Evolutionary conservation across 2,329 filamentous ascomycete species (phyloP).

Genomic region (Epichloe hybrida): DNA sequence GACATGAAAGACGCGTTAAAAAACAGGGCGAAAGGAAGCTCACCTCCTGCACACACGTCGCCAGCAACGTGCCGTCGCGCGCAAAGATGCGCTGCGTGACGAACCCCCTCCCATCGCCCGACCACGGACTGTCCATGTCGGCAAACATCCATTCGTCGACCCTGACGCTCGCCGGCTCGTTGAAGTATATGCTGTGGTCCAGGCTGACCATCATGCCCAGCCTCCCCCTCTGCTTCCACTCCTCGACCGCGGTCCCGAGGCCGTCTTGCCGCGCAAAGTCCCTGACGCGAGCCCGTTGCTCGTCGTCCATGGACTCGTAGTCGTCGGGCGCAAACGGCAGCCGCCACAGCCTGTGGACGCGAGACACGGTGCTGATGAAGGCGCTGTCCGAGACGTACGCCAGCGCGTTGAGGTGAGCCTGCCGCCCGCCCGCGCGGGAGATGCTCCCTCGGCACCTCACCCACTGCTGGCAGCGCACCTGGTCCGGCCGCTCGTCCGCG

Average conservation of each 20-base stretch:
- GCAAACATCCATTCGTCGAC: slow-evolving; percentile 67
- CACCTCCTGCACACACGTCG: slow-evolving; percentile 70
- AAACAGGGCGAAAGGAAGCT: slow-evolving; percentile 9
- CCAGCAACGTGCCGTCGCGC: slow-evolving; percentile 57
- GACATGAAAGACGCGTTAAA: not conserved
- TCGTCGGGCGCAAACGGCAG: slow-evolving; percentile 45
- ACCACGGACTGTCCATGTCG: slow-evolving; percentile 72
- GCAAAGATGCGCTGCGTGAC: slow-evolving; percentile 64
- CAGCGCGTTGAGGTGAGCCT: slow-evolving; percentile 73
- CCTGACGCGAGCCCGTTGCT: slow-evolving; percentile 22
- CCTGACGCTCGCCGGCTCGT: slow-evolving; percentile 42
- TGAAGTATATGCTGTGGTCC: slow-evolving; percentile 62
- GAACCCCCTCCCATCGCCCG: slow-evolving; percentile 61
- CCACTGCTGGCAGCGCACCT: slow-evolving; percentile 61
- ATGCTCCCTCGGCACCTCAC: slow-evolving; percentile 63
- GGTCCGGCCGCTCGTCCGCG: slow-evolving; percentile 32
- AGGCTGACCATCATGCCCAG: slow-evolving; percentile 78
- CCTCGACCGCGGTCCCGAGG: slow-evolving; percentile 26
- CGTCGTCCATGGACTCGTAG: slow-evolving; percentile 35
- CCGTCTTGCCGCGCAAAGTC: slow-evolving; percentile 24
- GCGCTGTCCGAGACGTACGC: slow-evolving; percentile 89
- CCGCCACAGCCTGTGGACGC: slow-evolving; percentile 69
- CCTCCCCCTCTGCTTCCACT: slow-evolving; percentile 37
- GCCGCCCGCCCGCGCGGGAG: slow-evolving; percentile 55
- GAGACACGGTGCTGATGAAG: slow-evolving; percentile 80